A percentile compares a stretch with the other conserved stretches of the same genome.
Conservation (phyloP, 345 rosid species). For the Eutrema yunnanense region DNA sequence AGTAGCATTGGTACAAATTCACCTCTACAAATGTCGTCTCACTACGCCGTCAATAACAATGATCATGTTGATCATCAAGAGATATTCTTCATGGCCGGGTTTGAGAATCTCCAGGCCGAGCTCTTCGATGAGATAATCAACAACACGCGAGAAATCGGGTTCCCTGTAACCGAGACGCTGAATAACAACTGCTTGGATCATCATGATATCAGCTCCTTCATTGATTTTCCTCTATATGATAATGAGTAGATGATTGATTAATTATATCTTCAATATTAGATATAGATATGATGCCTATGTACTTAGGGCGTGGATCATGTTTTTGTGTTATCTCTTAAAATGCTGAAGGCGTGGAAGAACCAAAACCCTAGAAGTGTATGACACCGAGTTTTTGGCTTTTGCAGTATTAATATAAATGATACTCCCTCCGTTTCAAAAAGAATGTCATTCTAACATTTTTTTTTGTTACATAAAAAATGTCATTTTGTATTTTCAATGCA, state of each 20-base stretch:
- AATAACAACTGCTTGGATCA: neutral
- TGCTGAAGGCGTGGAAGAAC: constrained; percentile 1
- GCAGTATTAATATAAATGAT: constrained; percentile 6
- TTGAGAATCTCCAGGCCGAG: constrained; percentile 4
- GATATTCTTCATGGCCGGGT: constrained; percentile 15
- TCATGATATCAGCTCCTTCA: constrained; percentile 13
- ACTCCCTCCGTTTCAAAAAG: too few relatives aligned
- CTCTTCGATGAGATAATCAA: constrained; percentile 1
- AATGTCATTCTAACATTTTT: too few relatives aligned
- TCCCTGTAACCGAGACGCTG: neutral
- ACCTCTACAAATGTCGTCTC: constrained; percentile 15
- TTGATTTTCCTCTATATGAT: constrained; percentile 15
- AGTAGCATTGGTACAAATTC: constrained; percentile 14
- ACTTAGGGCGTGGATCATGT: neutral
- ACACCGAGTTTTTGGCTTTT: neutral
- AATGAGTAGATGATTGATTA: constrained; percentile 9
- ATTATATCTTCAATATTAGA: neutral
- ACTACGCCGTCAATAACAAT: neutral
- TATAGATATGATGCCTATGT: neutral
- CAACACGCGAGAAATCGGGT: neutral
- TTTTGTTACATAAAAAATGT: too few relatives aligned
- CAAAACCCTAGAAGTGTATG: constrained; percentile 12
- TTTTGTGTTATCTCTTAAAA: neutral
- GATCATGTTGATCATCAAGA: constrained; percentile 14
- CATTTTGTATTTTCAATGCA: too few relatives aligned